phyloP scores from a whole-genome alignment of 306 rosid genomes.

The Gastrolobium villosum region DNA sequence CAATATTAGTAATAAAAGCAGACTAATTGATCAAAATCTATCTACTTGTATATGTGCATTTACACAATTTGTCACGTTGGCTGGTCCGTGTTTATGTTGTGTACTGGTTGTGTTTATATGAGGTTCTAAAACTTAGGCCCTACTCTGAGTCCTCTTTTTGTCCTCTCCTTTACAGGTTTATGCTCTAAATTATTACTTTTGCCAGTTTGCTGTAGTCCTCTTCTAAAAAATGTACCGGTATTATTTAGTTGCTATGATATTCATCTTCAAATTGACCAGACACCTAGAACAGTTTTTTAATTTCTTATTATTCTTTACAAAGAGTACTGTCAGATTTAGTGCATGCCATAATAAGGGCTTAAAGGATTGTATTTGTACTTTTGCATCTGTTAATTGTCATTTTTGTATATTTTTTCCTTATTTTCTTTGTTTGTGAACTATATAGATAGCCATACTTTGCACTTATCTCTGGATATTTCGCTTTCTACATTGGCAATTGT shows the following conservation, averaged over 20 bases:
- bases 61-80: neutral
- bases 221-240: neutral
- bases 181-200: neutral
- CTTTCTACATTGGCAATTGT: slow-evolving; percentile 15
- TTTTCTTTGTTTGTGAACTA: neutral
- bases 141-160: neutral
- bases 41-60: slow-evolving; percentile 4
- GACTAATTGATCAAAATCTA: neutral
- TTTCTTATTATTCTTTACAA: neutral
- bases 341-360: neutral
- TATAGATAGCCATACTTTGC: neutral
- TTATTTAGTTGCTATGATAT: neutral
- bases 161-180: neutral
- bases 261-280: slow-evolving; percentile 34
- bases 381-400: neutral
- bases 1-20: neutral
- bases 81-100: neutral
- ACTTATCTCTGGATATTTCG: slow-evolving; percentile 23
- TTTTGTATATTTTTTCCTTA: neutral
- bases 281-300: neutral
- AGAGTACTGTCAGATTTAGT: slow-evolving; percentile 16
- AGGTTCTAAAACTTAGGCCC: slow-evolving; percentile 7
- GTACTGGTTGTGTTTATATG: neutral
- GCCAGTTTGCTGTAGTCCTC: neutral
- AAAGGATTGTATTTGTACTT: slow-evolving; percentile 5